Evolutionary conservation across 495 filamentous ascomycete species (phyloP).

Genomic region (Hyaloscypha finlandica): DNA sequence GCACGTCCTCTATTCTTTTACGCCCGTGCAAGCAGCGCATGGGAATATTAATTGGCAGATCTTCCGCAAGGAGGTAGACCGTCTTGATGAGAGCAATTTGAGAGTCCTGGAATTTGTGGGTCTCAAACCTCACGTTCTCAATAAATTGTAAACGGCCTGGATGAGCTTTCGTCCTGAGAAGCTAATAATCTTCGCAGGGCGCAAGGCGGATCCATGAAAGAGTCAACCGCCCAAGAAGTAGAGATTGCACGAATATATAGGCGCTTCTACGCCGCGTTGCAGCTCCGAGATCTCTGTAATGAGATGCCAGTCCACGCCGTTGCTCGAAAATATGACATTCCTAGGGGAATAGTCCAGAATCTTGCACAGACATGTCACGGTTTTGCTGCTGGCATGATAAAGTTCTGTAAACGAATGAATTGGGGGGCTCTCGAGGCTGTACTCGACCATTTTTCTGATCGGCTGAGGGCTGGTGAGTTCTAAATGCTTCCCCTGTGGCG

Average conservation of each 20-base stretch:
- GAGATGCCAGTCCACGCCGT: conserved; percentile 72
- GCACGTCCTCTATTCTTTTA: conserved; percentile 83
- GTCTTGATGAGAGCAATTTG: conserved; percentile 69
- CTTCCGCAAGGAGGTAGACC: conserved; percentile 70
- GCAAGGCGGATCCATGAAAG: conserved; percentile 66
- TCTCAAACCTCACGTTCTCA: conserved; percentile 68
- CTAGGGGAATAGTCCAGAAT: conserved; percentile 70
- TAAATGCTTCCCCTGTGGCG: not conserved
- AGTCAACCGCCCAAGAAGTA: conserved; percentile 60
- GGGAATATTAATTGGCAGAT: conserved; percentile 69
- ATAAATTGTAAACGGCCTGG: conserved; percentile 59
- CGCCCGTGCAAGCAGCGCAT: conserved; percentile 61
- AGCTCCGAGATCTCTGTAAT: conserved; percentile 80
- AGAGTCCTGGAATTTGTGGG: conserved; percentile 70
- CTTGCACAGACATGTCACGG: conserved; percentile 76
- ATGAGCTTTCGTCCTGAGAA: not conserved
- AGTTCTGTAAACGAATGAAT: conserved; percentile 58
- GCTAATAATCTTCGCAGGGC: conserved; percentile 52
- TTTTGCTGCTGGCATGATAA: conserved; percentile 75
- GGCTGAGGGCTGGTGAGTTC: conserved; percentile 57
- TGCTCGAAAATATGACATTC: conserved; percentile 67
- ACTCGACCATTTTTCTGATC: conserved; percentile 75
- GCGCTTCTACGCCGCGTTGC: conserved; percentile 79
- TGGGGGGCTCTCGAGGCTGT: conserved; percentile 65
- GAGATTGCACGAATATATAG: conserved; percentile 65